phyloP scores from a whole-genome alignment of 192 early-diverging fungal species.

The Entrophospora sp. region DNA sequence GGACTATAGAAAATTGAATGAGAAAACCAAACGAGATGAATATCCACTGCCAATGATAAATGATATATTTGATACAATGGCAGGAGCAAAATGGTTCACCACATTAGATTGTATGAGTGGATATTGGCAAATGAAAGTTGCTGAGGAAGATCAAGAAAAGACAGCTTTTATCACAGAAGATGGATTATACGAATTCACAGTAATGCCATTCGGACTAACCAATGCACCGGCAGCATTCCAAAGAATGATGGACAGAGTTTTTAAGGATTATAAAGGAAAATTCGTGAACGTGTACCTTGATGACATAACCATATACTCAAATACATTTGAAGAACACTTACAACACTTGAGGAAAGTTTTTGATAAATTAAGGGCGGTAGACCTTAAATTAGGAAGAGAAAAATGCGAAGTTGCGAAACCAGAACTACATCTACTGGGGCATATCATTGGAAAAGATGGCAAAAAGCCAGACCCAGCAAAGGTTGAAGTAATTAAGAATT shows the following conservation, averaged over 20 bases:
- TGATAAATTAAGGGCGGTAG: too few species aligned
- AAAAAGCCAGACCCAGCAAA: background rate
- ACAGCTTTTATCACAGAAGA: conserved; percentile 22
- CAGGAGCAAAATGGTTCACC: background rate
- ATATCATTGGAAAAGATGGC: background rate
- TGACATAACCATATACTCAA: conserved; percentile 28
- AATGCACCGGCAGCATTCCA: conserved; percentile 24
- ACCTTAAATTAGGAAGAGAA: background rate
- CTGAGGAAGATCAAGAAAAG: background rate
- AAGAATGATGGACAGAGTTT: background rate
- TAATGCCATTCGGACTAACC: conserved; percentile 24
- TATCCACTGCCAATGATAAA: conserved; percentile 34
- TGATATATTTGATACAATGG: conserved; percentile 23
- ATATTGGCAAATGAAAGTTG: conserved; percentile 19
- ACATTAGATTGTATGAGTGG: conserved; percentile 14
- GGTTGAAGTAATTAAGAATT: background rate
- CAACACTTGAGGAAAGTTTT: background rate
- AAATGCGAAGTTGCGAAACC: background rate
- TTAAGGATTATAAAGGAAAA: background rate
- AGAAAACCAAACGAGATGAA: conserved; percentile 25
- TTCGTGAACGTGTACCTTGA: conserved; percentile 25
- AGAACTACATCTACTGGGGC: background rate
- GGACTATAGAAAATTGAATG: conserved; percentile 37
- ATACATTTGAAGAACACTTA: conserved; percentile 17
- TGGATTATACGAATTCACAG: conserved; percentile 12